A percentile compares a stretch with the other conserved stretches of the same genome.
These are phyloP conservation scores for Macrolepiota albuminosa DNA, from an alignment of 768 basidiomycete species.

Conservation along the genomic window DNA sequence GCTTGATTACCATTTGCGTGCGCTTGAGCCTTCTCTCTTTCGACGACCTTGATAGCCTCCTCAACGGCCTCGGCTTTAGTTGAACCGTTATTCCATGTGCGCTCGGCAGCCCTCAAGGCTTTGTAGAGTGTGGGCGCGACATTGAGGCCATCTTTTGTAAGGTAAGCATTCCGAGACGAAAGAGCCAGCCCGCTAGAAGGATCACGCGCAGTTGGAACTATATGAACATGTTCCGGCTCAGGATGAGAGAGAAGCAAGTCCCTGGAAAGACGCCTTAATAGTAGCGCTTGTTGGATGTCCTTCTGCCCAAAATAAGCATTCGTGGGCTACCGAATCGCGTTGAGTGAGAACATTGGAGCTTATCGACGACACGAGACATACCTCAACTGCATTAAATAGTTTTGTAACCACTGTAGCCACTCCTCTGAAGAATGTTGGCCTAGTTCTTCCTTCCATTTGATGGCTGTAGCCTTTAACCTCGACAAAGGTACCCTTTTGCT, in stretches of 20 bases:
- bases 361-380: constrained; percentile 26
- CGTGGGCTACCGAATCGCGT: constrained; percentile 58
- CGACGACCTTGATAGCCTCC: constrained; percentile 38
- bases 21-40: constrained; percentile 24
- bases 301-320: constrained; percentile 96
- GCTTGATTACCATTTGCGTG: constrained; percentile 33
- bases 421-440: constrained; percentile 92
- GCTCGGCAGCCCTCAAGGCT: constrained; percentile 58
- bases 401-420: constrained; percentile 95
- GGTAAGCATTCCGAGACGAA: constrained; percentile 87
- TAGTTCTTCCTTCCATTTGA: constrained; percentile 86
- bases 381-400: constrained; percentile 89
- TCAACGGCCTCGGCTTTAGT: constrained; percentile 46
- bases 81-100: constrained; percentile 48
- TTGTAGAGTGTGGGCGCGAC: constrained; percentile 66
- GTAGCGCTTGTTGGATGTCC: constrained; percentile 93
- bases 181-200: constrained; percentile 68
- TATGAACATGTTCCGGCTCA: constrained; percentile 64
- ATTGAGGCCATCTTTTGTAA: constrained; percentile 56
- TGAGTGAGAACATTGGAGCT: not conserved
- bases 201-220: constrained; percentile 81
- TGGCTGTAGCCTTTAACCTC: constrained; percentile 89
- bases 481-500: constrained; percentile 86
- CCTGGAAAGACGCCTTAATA: constrained; percentile 70
- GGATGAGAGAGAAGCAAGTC: constrained; percentile 86